Base-by-base conservation (phyloP, 2,329 filamentous ascomycete genomes). In the Fusarium multiceps region DNA sequence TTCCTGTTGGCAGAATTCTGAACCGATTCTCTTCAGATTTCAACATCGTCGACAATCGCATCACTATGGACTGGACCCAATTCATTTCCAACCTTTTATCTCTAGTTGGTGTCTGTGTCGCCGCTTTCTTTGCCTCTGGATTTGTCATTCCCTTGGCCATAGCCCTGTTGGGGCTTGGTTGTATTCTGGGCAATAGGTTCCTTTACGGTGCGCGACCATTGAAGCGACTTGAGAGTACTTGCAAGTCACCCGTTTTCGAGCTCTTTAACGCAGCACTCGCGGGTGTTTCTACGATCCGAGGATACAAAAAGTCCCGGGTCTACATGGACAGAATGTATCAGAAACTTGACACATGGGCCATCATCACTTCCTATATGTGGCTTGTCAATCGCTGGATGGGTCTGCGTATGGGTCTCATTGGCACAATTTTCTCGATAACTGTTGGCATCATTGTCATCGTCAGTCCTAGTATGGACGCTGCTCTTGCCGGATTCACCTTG, bases 21-120 rank as follows among this genome's bases (percentile, higher is more conserved):
- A 95, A 95, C 79, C 86, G 92, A 3, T 93, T 94, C 77, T 93
- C 92, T 0, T 84, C 90, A 5, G 92, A 95, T 78, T 94, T 95
- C 78, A 88, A 90, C 71, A 85, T 89, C 42, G 87, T 94, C 50
- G 92, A 95, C 79, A 89, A 87, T 9, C 84, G 87, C 37, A 81
- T 94, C 51, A 87, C 89, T 9, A 86, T 87, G 69, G 87, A 92
- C 53, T 78, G 93, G 66, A 85, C 84, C 7, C 88, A 89, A 71
- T 85, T 88, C 32, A 80, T 87, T 23, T 86, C 86, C 72, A 86
- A 89, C n/a, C 72, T 87, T 13, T 82, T 94, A 41, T 84, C 87
- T 9, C 81, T 94, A 2, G 59, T 90, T 9, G 89, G 90, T 2
- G 87, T 94, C 14, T 85, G 93, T 49, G 82, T 89, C 48, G 91